phyloP scores from a whole-genome alignment of 371 early-diverging fungal genomes.

The Neoconidiobolus thromboides region DNA sequence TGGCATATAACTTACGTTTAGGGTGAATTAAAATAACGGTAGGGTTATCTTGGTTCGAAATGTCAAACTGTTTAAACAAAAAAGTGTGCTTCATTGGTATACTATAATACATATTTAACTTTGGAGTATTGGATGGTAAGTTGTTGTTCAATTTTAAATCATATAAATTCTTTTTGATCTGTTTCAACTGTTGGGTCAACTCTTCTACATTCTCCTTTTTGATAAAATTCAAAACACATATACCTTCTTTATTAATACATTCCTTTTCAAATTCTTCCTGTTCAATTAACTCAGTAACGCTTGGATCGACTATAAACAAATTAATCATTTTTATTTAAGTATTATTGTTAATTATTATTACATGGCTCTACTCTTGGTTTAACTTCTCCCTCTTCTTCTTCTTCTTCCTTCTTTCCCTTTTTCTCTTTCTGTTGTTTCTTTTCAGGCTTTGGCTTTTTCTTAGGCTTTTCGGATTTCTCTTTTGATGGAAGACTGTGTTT shows the following conservation, averaged over 20 bases:
- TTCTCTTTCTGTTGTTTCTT: not conserved
- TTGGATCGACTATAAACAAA: not conserved
- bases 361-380: too few relatives aligned
- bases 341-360: not conserved
- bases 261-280: not conserved
- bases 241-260: not conserved
- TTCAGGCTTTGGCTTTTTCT: not conserved
- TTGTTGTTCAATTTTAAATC: not conserved
- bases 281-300: not conserved
- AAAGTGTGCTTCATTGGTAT: not conserved
- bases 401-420: too few relatives aligned
- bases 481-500: not conserved
- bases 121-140: not conserved
- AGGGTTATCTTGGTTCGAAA: not conserved
- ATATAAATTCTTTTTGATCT: not conserved
- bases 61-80: not conserved
- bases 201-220: not conserved
- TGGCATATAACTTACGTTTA: not conserved
- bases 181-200: not conserved
- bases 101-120: not conserved
- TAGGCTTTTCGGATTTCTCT: not conserved
- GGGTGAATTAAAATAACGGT: not conserved
- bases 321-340: not conserved
- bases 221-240: not conserved
- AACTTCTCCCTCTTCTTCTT: too few relatives aligned